Evolutionary conservation across 129 eudicot genomes (phyloP).

Genomic region (Helichrysum umbraculigerum): DNA sequence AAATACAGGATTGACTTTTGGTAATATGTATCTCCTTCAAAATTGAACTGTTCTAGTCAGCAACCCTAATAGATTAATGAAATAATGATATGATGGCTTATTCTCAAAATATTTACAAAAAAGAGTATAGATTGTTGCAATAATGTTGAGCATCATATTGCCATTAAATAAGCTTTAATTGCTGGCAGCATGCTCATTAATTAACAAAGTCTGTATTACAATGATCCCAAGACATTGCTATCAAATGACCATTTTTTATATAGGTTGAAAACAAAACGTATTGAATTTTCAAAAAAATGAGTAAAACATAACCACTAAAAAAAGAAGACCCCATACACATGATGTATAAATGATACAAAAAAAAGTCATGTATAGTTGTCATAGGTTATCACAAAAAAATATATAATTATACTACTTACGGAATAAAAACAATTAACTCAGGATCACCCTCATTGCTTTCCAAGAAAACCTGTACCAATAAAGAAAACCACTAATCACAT

Average conservation of each 20-base stretch:
- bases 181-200: background rate
- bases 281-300: background rate
- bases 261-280: background rate
- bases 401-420: constrained; percentile 50
- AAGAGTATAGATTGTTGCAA: background rate
- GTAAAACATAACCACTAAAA: background rate
- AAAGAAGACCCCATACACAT: constrained; percentile 10
- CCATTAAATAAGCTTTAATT: background rate
- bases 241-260: background rate
- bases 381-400: background rate
- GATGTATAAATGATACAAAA: constrained; percentile 13
- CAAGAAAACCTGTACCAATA: constrained; percentile 63
- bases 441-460: constrained; percentile 99
- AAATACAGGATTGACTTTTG: background rate
- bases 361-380: constrained; percentile 9
- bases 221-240: background rate
- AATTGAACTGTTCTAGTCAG: background rate
- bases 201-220: background rate
- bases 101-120: background rate
- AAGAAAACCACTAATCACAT: constrained; percentile 22
- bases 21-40: background rate
- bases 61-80: background rate
- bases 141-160: background rate
- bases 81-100: background rate
- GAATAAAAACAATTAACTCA: constrained; percentile 86